These are phyloP conservation scores for Psidium friedrichsthalianum DNA, from an alignment of 345 rosid genomes.

Conservation along the genomic window DNA sequence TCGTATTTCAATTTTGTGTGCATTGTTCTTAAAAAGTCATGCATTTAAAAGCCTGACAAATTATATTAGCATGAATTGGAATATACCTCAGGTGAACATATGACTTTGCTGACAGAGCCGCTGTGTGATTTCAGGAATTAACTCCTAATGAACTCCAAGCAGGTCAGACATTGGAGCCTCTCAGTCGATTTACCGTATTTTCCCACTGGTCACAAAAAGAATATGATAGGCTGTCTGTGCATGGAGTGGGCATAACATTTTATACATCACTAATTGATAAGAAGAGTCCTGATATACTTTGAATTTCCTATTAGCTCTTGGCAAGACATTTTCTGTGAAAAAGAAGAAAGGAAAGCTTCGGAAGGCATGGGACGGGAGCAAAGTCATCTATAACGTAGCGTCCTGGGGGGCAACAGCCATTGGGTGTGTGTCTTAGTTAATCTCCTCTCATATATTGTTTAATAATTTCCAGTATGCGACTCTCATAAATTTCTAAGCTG, in stretches of 20 bases:
- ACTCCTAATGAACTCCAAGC: constrained; percentile 92
- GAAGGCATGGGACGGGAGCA: constrained; percentile 99
- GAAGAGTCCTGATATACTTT: constrained; percentile 2
- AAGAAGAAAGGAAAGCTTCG: constrained; percentile 87
- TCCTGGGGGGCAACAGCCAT: constrained; percentile 98
- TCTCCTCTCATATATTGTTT: neutral
- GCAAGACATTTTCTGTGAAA: constrained; percentile 78
- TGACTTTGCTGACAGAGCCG: neutral
- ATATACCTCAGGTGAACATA: neutral
- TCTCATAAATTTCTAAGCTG: neutral
- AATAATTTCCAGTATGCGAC: neutral
- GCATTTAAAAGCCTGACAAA: neutral
- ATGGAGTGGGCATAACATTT: neutral
- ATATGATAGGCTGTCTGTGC: neutral
- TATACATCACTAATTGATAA: neutral
- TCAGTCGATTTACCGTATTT: neutral
- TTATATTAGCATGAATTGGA: neutral
- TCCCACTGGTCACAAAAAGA: neutral
- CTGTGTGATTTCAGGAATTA: constrained; percentile 42
- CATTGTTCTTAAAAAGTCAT: neutral
- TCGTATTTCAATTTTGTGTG: neutral
- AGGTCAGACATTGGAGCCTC: constrained; percentile 33
- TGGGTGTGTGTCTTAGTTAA: constrained; percentile 35
- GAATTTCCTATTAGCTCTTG: constrained; percentile 42
- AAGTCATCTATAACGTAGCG: constrained; percentile 81